Conservation (phyloP, 129 eudicot genomes). For the Heracleum sosnowskyi region DNA sequence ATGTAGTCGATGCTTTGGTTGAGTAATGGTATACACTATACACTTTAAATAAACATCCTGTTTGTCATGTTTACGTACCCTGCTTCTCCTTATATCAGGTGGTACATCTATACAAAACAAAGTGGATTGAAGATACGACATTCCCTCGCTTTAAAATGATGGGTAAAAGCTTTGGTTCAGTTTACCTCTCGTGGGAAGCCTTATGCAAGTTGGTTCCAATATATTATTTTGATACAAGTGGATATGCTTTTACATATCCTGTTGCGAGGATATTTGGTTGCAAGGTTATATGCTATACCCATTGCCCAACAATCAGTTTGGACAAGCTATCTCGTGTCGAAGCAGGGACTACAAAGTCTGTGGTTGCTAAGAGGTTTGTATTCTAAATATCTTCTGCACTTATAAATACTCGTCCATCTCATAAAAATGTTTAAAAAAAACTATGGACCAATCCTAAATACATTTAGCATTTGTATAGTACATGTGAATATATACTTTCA, state of each 20-base stretch:
- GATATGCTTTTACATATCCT: constrained; percentile 90
- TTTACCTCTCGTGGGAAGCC: constrained; percentile 85
- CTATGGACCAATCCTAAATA: not conserved
- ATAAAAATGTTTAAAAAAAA: not conserved
- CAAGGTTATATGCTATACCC: constrained; percentile 89
- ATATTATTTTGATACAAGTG: constrained; percentile 90
- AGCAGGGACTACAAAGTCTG: constrained; percentile 50
- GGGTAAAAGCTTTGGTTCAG: constrained; percentile 91
- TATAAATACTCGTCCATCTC: not conserved
- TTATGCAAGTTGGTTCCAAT: constrained; percentile 62
- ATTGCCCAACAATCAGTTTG: constrained; percentile 86
- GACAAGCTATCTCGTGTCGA: constrained; percentile 87
- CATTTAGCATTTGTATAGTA: not conserved
- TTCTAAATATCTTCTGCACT: constrained; percentile 6
- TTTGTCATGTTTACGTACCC: not conserved
- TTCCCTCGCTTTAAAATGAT: constrained; percentile 93
- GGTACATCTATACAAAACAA: constrained; percentile 69
- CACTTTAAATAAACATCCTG: not conserved
- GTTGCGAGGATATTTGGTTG: constrained; percentile 86
- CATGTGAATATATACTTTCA: not conserved
- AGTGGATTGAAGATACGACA: constrained; percentile 83
- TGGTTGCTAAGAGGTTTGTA: constrained; percentile 76
- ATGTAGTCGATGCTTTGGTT: not conserved
- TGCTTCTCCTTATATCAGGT: constrained; percentile 39
- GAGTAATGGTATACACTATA: not conserved